Conservation (phyloP, 139 green algal genomes). For the Pleodorina starrii region DNA sequence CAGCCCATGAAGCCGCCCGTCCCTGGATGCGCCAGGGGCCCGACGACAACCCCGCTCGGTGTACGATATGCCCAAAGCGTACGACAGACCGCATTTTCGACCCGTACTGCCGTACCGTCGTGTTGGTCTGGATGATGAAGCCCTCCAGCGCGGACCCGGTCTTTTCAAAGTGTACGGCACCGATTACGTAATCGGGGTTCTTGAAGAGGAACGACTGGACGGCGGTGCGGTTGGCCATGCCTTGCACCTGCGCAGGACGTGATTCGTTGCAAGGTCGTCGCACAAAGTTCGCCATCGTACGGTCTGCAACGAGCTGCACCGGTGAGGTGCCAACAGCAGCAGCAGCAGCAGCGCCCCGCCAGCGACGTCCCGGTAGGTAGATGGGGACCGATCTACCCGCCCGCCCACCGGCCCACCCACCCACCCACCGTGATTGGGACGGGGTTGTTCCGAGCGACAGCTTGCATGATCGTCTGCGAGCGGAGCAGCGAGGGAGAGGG, state of each 20-base stretch:
- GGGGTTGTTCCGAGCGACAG: conserved; percentile 76
- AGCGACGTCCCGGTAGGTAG: not conserved
- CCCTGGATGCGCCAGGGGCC: too few species aligned
- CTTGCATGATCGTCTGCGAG: conserved; percentile 71
- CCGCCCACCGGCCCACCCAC: too few species aligned
- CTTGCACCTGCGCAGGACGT: conserved; percentile 21
- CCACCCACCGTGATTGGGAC: conserved; percentile 67
- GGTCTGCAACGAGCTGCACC: too few species aligned
- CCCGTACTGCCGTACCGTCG: conserved; percentile 65
- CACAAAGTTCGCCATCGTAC: too few species aligned
- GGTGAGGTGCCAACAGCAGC: too few species aligned
- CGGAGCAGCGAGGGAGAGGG: too few species aligned
- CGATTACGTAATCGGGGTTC: conserved; percentile 71
- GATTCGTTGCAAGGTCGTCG: too few species aligned
- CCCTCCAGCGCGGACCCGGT: conserved; percentile 51
- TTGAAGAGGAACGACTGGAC: conserved; percentile 81
- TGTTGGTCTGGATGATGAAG: conserved; percentile 92
- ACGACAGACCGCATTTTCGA: too few species aligned
- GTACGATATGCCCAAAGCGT: too few species aligned
- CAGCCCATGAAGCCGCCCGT: too few species aligned
- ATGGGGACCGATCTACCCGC: not conserved
- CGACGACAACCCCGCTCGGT: too few species aligned
- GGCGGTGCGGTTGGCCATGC: conserved; percentile 67
- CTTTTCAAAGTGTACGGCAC: conserved; percentile 38
- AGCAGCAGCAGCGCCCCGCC: too few species aligned